phyloP scores from a whole-genome alignment of 164 flowering plant species.

The Annona cherimola region DNA sequence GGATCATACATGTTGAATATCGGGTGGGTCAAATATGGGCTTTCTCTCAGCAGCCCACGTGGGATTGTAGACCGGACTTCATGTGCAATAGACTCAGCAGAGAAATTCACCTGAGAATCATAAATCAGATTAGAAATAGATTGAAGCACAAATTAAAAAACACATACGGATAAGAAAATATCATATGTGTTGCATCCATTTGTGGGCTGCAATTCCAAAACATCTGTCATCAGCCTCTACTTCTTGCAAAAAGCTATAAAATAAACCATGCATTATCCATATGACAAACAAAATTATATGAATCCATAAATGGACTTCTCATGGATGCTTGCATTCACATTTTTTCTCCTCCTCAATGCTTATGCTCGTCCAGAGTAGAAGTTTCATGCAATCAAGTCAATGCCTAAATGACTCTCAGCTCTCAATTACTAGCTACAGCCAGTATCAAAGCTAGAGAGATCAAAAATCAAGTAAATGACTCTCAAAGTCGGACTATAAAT shows the following conservation, averaged over 20 bases:
- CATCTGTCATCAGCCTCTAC: background rate
- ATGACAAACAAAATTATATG: background rate
- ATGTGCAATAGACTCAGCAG: constrained; percentile 84
- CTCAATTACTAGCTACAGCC: background rate
- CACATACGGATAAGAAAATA: background rate
- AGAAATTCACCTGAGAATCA: constrained; percentile 63
- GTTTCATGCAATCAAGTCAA: background rate
- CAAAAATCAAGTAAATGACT: too few relatives aligned
- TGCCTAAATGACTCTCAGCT: background rate
- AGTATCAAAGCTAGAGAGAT: background rate
- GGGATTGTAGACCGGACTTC: constrained; percentile 73
- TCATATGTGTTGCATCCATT: too few relatives aligned
- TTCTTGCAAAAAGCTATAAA: background rate
- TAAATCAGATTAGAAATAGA: background rate
- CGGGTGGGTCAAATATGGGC: constrained; percentile 76
- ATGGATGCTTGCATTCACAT: background rate
- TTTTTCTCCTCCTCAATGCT: too few relatives aligned
- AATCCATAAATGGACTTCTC: too few relatives aligned
- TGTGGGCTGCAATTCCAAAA: background rate
- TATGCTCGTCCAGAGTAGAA: background rate
- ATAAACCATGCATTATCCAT: background rate
- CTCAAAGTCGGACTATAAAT: background rate
- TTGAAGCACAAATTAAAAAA: background rate
- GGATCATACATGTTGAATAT: constrained; percentile 74
- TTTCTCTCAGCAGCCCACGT: constrained; percentile 60